These are phyloP conservation scores for Pythium angustatum DNA, from an alignment of 352 stramenopile genomes.

Conservation along the genomic window DNA sequence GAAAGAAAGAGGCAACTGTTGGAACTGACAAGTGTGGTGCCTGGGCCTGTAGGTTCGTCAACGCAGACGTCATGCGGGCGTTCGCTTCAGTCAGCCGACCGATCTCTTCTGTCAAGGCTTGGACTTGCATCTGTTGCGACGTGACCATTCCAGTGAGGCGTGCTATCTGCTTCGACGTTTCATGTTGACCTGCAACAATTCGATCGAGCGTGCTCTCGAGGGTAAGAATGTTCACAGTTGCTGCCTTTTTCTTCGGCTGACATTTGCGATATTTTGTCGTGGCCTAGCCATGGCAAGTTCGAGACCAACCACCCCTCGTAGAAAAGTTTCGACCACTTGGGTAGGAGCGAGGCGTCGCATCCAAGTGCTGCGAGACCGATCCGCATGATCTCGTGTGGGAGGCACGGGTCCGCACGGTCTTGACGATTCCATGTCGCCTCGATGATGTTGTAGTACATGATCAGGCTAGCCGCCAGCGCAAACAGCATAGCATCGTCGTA, in stretches of 20 bases:
- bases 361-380: background rate
- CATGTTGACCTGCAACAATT: background rate
- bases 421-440: background rate
- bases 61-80: no score
- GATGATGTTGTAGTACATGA: background rate
- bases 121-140: no score
- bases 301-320: background rate
- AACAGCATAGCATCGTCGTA: conserved; percentile 4
- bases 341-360: background rate
- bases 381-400: background rate
- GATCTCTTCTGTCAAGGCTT: no score
- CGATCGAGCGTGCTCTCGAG: background rate
- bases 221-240: background rate
- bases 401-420: background rate
- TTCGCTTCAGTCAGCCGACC: no score
- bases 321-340: background rate
- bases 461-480: background rate
- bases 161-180: conserved; percentile 1
- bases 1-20: no score
- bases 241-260: background rate
- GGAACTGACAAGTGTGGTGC: no score
- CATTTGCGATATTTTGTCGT: background rate
- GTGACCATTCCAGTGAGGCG: no score
- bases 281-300: background rate
- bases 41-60: no score